Base-by-base conservation (phyloP, 2,329 filamentous ascomycete genomes). In the Furcasterigmium furcatum region DNA sequence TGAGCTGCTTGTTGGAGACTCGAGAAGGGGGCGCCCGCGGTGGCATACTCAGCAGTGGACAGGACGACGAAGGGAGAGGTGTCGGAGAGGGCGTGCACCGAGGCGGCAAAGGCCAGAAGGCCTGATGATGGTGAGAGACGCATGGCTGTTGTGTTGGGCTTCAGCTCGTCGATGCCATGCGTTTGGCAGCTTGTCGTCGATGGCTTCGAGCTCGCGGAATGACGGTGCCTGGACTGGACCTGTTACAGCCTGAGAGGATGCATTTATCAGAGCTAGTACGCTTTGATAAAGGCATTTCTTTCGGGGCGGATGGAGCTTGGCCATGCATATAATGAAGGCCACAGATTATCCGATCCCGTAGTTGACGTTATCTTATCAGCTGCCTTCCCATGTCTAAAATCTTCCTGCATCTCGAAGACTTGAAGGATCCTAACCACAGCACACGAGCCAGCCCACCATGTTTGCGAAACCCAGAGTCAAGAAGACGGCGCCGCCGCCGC, bases 1-100 rank as follows among this genome's bases (percentile, higher is more conserved):
- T 44, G 43, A 50, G 42, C 29, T 22, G 38, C n/a, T n/a, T n/a
- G n/a, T n/a, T n/a, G n/a, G n/a, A n/a, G n/a, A n/a, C n/a, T n/a
- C n/a, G n/a, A n/a, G n/a, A n/a, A n/a, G n/a, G n/a, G n/a, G n/a
- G n/a, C n/a, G 22, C 35, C 20, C 30, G 22, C 9, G 27, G 13
- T 9, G 44, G 60, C 85, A 59, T 84, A 96, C 91, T 84, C 74
- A 51, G 86, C 79, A 38, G 86, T 92, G 25, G 92, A 96, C 65
- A 95, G 85, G 54, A 96, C 72, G 62, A 96, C 79, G 67, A 96
- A 94, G 16, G 94, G 92, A 45, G 89, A 91, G 3, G 91, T 90
- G 67, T 96, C 86, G 52, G 81, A 83, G 65, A 96, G 94, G 21
- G 89, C 91, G 50, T 82, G 72, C 38, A 77, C 82, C 20, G 76